phyloP scores from a whole-genome alignment of 805 yeast species.

The Wickerhamiella alocasiicola region DNA sequence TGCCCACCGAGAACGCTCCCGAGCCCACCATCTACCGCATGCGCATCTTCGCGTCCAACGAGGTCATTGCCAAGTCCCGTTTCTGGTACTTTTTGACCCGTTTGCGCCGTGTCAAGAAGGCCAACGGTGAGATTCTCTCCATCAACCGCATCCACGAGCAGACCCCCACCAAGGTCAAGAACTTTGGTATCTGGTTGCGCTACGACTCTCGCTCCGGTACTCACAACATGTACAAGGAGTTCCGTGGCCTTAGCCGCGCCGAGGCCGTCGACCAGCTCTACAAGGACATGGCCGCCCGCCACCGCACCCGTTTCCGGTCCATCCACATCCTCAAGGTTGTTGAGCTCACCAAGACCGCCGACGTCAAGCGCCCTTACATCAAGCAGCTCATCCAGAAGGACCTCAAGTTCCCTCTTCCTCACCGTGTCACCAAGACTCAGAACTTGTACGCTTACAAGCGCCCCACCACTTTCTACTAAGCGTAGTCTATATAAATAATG shows the following conservation, averaged over 20 bases:
- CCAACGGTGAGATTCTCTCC: constrained; percentile 98
- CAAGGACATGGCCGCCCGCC: constrained; percentile 99
- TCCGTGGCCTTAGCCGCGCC: constrained; percentile 98
- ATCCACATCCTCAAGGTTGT: constrained; percentile 99
- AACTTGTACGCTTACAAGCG: constrained; percentile 81
- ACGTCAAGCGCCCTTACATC: constrained; percentile 98
- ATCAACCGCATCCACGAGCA: constrained; percentile 84
- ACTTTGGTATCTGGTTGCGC: constrained; percentile 99
- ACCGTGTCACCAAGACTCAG: constrained; percentile 90
- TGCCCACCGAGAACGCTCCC: constrained; percentile 97
- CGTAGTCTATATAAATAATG: constrained; percentile 12
- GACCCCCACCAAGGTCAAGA: constrained; percentile 98
- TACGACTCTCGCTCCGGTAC: constrained; percentile 99
- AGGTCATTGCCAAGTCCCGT: constrained; percentile 99
- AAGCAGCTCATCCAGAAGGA: constrained; percentile 91
- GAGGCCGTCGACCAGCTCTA: constrained; percentile 97
- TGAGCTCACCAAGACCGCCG: constrained; percentile 94
- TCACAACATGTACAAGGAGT: constrained; percentile 99
- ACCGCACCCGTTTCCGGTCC: constrained; percentile 99
- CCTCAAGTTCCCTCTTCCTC: constrained; percentile 99
- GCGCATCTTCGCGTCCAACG: constrained; percentile 99
- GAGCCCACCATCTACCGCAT: constrained; percentile 99
- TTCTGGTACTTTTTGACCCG: constrained; percentile 99
- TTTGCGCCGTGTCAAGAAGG: constrained; percentile 98
- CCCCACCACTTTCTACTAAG: constrained; percentile 95